Evolutionary conservation across 495 filamentous ascomycete genomes (phyloP).

Genomic region (Hyaloscypha bicolor): DNA sequence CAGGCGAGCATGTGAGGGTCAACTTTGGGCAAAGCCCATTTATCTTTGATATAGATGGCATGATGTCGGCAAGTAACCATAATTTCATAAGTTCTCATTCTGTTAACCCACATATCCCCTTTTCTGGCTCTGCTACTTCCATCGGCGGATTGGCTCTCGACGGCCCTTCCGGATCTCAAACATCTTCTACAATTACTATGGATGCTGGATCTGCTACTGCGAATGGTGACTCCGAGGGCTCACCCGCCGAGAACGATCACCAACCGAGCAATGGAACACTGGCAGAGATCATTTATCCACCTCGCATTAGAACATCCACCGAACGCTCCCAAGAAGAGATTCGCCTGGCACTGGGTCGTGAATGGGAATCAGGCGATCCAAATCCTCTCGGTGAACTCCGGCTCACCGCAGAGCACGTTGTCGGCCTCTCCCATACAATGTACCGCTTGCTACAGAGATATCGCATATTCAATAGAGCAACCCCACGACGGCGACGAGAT

Average conservation of each 20-base stretch:
- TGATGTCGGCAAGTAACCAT: slow-evolving; percentile 68
- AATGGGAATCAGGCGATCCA: not conserved
- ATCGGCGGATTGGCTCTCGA: not conserved
- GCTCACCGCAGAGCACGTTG: not conserved
- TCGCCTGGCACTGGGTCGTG: not conserved
- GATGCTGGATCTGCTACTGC: not conserved
- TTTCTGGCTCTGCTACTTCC: not conserved
- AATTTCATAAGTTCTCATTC: slow-evolving; percentile 5
- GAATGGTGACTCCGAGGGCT: not conserved
- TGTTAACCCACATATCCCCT: not conserved
- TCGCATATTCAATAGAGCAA: not conserved
- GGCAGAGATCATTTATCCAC: not conserved
- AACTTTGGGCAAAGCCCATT: slow-evolving; percentile 95
- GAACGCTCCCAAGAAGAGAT: not conserved
- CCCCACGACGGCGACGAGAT: not conserved
- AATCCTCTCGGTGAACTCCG: not conserved
- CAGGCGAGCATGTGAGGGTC: slow-evolving; percentile 76
- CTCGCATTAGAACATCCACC: not conserved
- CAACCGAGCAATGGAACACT: not conserved
- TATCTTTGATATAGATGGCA: slow-evolving; percentile 87
- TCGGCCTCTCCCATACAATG: not conserved
- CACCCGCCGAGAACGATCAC: not conserved
- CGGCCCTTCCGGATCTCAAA: not conserved
- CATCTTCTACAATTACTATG: not conserved
- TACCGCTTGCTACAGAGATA: not conserved